These are phyloP conservation scores for Fusarium brevicatenulatum DNA, from an alignment of 2,329 filamentous ascomycete species.

Conservation along the genomic window DNA sequence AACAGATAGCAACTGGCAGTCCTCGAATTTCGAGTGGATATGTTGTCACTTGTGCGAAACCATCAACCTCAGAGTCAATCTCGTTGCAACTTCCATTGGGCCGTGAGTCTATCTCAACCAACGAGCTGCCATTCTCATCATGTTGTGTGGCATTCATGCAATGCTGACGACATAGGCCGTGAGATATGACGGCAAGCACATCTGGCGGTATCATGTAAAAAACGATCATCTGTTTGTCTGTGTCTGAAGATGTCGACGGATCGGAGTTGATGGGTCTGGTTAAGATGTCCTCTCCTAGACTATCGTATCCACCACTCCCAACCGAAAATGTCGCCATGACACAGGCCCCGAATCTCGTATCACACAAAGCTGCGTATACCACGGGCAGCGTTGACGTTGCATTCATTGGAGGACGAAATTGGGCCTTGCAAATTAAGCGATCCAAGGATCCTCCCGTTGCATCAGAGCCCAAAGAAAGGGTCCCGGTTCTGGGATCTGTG, in stretches of 20 bases:
- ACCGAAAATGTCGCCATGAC: constrained; percentile 65
- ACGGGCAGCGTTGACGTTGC: constrained; percentile 53
- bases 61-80: constrained; percentile 32
- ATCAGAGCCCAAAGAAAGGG: constrained; percentile 70
- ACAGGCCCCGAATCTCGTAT: constrained; percentile 66
- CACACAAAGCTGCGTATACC: constrained; percentile 65
- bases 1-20: constrained; percentile 46
- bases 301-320: constrained; percentile 30
- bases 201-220: constrained; percentile 71
- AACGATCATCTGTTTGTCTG: constrained; percentile 57
- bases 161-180: constrained; percentile 12
- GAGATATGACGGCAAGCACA: constrained; percentile 55
- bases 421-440: constrained; percentile 67
- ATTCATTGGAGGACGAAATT: constrained; percentile 54
- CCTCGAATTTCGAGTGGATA: constrained; percentile 48
- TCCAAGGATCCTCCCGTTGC: constrained; percentile 61
- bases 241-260: constrained; percentile 8
- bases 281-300: neutral
- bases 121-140: constrained; percentile 5
- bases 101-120: constrained; percentile 33
- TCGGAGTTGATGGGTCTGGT: constrained; percentile 1
- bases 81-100: constrained; percentile 34
- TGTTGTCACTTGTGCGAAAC: constrained; percentile 20
- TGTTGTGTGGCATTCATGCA: neutral
- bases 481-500: constrained; percentile 66